Percentiles rank a stretch among this genome's conserved stretches.
Evolutionary conservation across 2,329 filamentous ascomycete genomes (phyloP).

Genomic region (Teratosphaeria epicoccoides): DNA sequence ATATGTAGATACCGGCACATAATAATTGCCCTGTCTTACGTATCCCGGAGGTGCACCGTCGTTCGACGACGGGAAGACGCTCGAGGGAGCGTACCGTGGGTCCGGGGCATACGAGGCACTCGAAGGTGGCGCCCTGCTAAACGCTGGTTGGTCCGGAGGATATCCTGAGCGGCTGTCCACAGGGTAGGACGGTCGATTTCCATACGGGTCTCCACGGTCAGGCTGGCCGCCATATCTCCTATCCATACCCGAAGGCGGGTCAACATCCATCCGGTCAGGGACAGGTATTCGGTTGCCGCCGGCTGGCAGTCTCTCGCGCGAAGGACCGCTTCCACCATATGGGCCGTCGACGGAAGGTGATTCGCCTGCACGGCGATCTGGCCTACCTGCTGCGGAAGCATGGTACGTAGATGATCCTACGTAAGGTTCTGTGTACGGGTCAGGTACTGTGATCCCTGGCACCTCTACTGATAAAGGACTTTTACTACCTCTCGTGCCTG

Average conservation of each 20-base stretch:
- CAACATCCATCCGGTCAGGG: constrained; percentile 18
- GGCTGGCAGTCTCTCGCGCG: constrained; percentile 6
- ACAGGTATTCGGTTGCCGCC: constrained; percentile 7
- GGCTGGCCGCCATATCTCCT: constrained; percentile 9
- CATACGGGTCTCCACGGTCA: constrained; percentile 1
- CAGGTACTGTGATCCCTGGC: constrained; percentile 33
- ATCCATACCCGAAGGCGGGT: constrained; percentile 13
- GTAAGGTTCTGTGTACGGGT: constrained; percentile 21
- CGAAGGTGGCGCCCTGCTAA: constrained; percentile 16
- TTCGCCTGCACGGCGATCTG: constrained; percentile 30
- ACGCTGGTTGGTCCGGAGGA: constrained; percentile 15
- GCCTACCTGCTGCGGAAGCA: constrained; percentile 32
- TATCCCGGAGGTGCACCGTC: constrained; percentile 25
- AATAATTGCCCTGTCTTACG: constrained; percentile 25
- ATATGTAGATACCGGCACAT: constrained; percentile 22
- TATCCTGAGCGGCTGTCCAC: constrained; percentile 13
- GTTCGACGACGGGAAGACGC: constrained; percentile 16
- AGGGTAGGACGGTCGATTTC: constrained; percentile 8
- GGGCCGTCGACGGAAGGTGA: constrained; percentile 24
- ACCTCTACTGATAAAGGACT: constrained; percentile 29
- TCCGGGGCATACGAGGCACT: constrained; percentile 20
- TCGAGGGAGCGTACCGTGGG: constrained; percentile 18
- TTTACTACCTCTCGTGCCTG: constrained; percentile 37
- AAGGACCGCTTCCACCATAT: constrained; percentile 16
- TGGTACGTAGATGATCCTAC: constrained; percentile 31